Evolutionary conservation across 257 asterid species (phyloP).

Genomic region (Nicotiana benthamiana): DNA sequence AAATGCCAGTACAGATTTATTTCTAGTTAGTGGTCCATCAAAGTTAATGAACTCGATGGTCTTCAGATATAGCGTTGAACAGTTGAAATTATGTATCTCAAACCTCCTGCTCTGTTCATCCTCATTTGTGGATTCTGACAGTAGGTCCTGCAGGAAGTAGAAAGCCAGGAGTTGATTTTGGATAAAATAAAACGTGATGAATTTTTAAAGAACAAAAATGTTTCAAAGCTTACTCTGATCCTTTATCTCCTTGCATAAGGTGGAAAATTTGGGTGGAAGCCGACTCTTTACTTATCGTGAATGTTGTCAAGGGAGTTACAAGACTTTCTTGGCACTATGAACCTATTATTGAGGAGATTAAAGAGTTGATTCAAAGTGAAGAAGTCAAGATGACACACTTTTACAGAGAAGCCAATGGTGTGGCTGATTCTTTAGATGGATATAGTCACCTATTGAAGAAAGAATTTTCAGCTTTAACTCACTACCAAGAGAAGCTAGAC

Average conservation of each 20-base stretch:
- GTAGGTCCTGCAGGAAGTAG: background rate
- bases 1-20: background rate
- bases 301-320: background rate
- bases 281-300: background rate
- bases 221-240: too few species aligned
- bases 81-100: background rate
- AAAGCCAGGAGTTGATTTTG: background rate
- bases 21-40: background rate
- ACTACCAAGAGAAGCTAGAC: background rate
- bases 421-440: background rate
- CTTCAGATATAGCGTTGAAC: background rate
- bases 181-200: background rate
- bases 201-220: background rate
- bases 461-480: background rate
- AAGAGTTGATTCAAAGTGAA: background rate
- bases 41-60: conserved; percentile 1
- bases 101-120: background rate
- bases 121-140: background rate
- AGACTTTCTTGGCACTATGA: too few species aligned
- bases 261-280: too few species aligned
- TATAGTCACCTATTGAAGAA: background rate
- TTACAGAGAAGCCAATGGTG: background rate
- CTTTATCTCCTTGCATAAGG: too few species aligned
- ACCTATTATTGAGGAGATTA: background rate
- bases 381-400: background rate